Evolutionary conservation across 108 stramenopile genomes (phyloP), one percentile per base, ranked within the genome.

Genomic region (Nitzschia sp.): DNA sequence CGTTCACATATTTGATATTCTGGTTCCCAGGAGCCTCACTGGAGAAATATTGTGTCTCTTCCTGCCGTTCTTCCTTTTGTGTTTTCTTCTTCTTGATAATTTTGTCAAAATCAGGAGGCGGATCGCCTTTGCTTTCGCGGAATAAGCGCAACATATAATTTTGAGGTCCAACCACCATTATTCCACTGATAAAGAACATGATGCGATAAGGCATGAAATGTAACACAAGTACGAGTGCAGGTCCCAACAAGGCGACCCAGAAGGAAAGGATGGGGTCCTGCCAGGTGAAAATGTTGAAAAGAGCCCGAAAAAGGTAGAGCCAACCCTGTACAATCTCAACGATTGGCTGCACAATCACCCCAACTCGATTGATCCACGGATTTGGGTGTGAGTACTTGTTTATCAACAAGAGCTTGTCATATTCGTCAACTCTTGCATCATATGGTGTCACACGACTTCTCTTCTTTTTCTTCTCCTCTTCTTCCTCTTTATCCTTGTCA

Each of bases 261-360:
- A 82, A 85, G 17, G 86, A 82, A 13, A 88, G 61, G 29, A 75
- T 74, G 2, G 87, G 87, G 72, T 91, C 90, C 62, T 78, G 77
- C 90, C 90, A 88, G 17, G 81, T 86, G 25, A 91, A 75, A 17
- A 88, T 47, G 35, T 91, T 91, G 81, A 85, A 91, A 1, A 53
- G 19, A 19, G 87, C 73, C 13, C 90, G 74, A 45, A 67, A 71
- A 1, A 75, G 2, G 31, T 70, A 76, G 16, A 80, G 44, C 21
- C 55, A 70, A 25, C 48, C 63, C 35, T 69, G 69, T 1, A 72
- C 72, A 23, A 72, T 68, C 21, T 77, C 80, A 0, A 84, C 32
- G 9, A 84, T 57, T 1, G 83, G 80, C 54, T 76, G 68, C 1
- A 80, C 52, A 33, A 72, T 64, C 9, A 76, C 41, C 15, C 56